Conservation (phyloP, 257 asterid genomes). For the Nemophila menziesii region DNA sequence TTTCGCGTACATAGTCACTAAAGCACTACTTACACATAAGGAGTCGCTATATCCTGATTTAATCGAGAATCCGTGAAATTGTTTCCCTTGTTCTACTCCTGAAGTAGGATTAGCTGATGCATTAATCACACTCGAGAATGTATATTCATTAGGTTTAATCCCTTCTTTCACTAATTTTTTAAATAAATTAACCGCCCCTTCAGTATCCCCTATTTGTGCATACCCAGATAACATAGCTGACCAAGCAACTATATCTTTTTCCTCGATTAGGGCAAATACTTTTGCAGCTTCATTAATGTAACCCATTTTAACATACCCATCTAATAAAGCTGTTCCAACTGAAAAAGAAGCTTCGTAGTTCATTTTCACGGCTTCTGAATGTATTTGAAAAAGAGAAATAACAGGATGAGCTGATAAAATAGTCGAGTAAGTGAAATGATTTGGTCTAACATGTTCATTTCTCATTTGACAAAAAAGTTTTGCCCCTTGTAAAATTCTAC, state of each 20-base stretch:
- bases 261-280: constrained; percentile 49
- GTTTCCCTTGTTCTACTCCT: constrained; percentile 75
- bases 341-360: constrained; percentile 45
- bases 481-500: constrained; percentile 35
- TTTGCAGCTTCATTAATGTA: constrained; percentile 41
- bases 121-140: constrained; percentile 72
- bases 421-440: constrained; percentile 74
- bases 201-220: constrained; percentile 53
- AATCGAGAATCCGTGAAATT: constrained; percentile 61
- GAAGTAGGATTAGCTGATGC: constrained; percentile 61
- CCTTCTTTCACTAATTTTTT: constrained; percentile 42
- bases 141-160: constrained; percentile 62
- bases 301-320: constrained; percentile 58
- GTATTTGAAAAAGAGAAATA: constrained; percentile 49
- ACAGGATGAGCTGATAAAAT: constrained; percentile 50
- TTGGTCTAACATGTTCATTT: constrained; percentile 47
- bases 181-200: constrained; percentile 51
- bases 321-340: constrained; percentile 79
- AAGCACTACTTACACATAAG: constrained; percentile 76
- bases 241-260: constrained; percentile 86
- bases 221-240: constrained; percentile 88
- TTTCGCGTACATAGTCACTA: constrained; percentile 81
- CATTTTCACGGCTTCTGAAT: constrained; percentile 61
- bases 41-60: constrained; percentile 46
- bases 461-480: constrained; percentile 60